These are phyloP conservation scores for Galium porrigens DNA, from an alignment of 305 asterid species.

Conservation along the genomic window DNA sequence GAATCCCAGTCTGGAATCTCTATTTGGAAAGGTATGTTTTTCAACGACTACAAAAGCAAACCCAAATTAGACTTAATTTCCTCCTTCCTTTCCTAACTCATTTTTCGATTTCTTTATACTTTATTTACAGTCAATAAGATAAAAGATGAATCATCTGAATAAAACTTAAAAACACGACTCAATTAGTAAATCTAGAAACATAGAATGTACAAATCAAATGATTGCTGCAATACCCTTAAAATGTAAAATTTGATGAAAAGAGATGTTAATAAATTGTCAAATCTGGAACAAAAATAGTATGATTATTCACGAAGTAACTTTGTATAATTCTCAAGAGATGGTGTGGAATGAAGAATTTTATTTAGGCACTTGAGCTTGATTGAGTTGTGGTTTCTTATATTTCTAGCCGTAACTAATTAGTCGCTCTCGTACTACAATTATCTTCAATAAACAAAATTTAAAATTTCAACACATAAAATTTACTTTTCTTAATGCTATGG, in stretches of 20 bases:
- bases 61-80: no score
- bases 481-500: constrained; percentile 4
- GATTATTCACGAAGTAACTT: not conserved
- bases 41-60: no score
- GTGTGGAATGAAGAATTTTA: not conserved
- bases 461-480: not conserved
- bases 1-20: no score
- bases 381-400: not conserved
- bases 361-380: not conserved
- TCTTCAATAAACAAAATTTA: no score
- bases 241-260: not conserved
- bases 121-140: no score
- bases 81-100: no score
- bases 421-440: not conserved
- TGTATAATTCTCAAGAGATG: not conserved
- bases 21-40: no score
- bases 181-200: not conserved
- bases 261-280: no score
- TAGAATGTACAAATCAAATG: not conserved
- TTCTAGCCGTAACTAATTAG: not conserved
- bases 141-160: no score
- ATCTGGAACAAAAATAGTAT: not conserved
- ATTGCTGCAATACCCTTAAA: not conserved
- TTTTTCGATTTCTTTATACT: no score
- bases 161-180: not conserved